Evolutionary conservation across 768 basidiomycete genomes (phyloP).

Genomic region (Naematelia encephala): DNA sequence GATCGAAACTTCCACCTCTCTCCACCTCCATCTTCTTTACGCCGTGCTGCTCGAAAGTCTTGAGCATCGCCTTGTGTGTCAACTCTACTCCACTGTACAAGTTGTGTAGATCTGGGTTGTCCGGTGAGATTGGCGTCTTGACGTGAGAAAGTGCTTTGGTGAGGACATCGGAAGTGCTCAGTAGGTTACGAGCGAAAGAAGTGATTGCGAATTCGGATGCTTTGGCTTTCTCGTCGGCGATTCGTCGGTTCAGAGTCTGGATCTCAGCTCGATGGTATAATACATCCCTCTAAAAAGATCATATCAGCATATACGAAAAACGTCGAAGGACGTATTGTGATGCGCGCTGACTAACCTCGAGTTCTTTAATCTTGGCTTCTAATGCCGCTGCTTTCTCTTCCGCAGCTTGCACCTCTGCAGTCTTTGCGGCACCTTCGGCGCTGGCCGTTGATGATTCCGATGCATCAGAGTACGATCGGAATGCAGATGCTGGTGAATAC

Average conservation of each 20-base stretch:
- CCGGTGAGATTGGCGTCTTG: conserved; percentile 43
- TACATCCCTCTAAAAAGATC: conserved; percentile 65
- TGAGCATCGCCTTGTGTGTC: conserved; percentile 82
- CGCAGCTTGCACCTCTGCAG: conserved; percentile 23
- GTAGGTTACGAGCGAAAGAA: conserved; percentile 65
- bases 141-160: conserved; percentile 49
- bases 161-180: conserved; percentile 64
- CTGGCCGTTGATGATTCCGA: conserved; percentile 16
- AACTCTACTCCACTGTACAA: conserved; percentile 84
- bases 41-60: conserved; percentile 86
- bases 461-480: conserved; percentile 16
- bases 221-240: conserved; percentile 85
- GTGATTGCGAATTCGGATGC: conserved; percentile 90
- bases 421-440: conserved; percentile 16
- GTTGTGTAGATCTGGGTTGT: conserved; percentile 51
- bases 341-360: conserved; percentile 62
- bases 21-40: conserved; percentile 87
- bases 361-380: conserved; percentile 54
- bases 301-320: not conserved
- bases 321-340: not conserved
- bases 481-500: not conserved
- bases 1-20: conserved; percentile 82
- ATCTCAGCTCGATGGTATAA: conserved; percentile 93
- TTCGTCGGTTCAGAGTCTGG: conserved; percentile 87
- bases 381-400: conserved; percentile 27